Percentiles rank a stretch among this genome's conserved stretches.
Evolutionary conservation across 1,284 basidiomycete genomes (phyloP).

Genomic region (Leccinum angustisporum): DNA sequence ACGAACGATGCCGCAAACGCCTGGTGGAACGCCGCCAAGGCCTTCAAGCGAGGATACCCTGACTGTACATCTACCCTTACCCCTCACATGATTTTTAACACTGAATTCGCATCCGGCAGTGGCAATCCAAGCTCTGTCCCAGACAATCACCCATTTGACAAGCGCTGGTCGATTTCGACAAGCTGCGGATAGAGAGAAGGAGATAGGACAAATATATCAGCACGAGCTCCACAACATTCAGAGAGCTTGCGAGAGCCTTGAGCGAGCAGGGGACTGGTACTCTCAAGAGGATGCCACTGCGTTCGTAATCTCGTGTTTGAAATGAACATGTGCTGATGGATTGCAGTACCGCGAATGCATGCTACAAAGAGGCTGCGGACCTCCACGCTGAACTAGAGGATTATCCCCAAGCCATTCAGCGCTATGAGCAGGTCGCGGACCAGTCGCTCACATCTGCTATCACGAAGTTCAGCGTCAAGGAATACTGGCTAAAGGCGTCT

Average conservation of each 20-base stretch:
- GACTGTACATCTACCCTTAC: conserved; percentile 51
- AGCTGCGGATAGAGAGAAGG: conserved; percentile 97
- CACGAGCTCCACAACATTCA: conserved; percentile 73
- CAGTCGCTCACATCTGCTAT: conserved; percentile 81
- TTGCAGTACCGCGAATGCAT: conserved; percentile 88
- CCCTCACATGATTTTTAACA: conserved; percentile 8
- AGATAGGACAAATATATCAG: conserved; percentile 91
- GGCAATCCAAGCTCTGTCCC: conserved; percentile 86
- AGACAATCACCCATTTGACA: conserved; percentile 84
- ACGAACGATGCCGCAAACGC: conserved; percentile 92
- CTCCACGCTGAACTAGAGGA: conserved; percentile 89
- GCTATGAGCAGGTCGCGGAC: conserved; percentile 89
- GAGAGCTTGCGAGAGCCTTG: conserved; percentile 88
- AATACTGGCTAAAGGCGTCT: conserved; percentile 90
- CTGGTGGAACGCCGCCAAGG: conserved; percentile 95
- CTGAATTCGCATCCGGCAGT: conserved; percentile 49
- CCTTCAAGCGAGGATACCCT: conserved; percentile 86
- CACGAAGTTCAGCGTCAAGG: conserved; percentile 99
- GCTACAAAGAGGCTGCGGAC: conserved; percentile 96
- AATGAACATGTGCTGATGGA: conserved; percentile 8
- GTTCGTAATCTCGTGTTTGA: conserved; percentile 43
- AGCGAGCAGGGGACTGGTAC: conserved; percentile 97
- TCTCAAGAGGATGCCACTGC: conserved; percentile 94
- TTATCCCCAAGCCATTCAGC: conserved; percentile 82
- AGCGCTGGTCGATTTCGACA: conserved; percentile 91